phyloP scores from a whole-genome alignment of 805 yeast genomes.

The Barnettozyma siamensis region DNA sequence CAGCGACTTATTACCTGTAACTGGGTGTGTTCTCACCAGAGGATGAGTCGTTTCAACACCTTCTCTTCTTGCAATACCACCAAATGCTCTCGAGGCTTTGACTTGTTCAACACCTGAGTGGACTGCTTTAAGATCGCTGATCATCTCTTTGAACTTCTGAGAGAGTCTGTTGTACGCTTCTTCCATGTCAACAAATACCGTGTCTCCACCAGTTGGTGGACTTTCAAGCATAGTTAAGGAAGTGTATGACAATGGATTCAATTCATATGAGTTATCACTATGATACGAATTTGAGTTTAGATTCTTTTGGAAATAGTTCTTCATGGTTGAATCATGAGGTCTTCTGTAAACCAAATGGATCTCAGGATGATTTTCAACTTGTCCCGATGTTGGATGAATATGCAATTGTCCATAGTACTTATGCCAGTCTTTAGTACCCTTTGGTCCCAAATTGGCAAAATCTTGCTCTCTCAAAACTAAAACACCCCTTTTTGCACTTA shows the following conservation, averaged over 20 bases:
- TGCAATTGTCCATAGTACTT: constrained; percentile 62
- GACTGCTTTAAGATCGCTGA: constrained; percentile 39
- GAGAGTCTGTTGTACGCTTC: constrained; percentile 50
- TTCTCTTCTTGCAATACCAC: constrained; percentile 41
- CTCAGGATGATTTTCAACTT: constrained; percentile 52
- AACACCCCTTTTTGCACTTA: constrained; percentile 62
- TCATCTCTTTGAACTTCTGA: constrained; percentile 39
- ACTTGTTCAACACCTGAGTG: constrained; percentile 38
- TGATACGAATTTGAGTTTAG: constrained; percentile 35
- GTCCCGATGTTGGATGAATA: constrained; percentile 67
- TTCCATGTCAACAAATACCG: constrained; percentile 47
- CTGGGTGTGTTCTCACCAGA: constrained; percentile 58
- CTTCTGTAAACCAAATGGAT: constrained; percentile 46
- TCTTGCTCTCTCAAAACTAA: constrained; percentile 61
- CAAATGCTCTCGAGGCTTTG: constrained; percentile 42
- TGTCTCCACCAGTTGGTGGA: constrained; percentile 49
- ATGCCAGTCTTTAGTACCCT: constrained; percentile 44
- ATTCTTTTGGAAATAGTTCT: constrained; percentile 5
- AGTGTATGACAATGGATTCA: constrained; percentile 52
- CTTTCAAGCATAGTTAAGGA: constrained; percentile 47
- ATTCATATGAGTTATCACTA: constrained; percentile 51
- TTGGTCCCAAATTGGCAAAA: constrained; percentile 47
- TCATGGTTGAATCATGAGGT: constrained; percentile 11
- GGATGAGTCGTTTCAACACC: constrained; percentile 37
- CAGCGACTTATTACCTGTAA: constrained; percentile 56